A percentile compares a stretch with the other conserved stretches of the same genome.
Evolutionary conservation across 768 basidiomycete species (phyloP).

Genomic region (Lentinus brumalis): DNA sequence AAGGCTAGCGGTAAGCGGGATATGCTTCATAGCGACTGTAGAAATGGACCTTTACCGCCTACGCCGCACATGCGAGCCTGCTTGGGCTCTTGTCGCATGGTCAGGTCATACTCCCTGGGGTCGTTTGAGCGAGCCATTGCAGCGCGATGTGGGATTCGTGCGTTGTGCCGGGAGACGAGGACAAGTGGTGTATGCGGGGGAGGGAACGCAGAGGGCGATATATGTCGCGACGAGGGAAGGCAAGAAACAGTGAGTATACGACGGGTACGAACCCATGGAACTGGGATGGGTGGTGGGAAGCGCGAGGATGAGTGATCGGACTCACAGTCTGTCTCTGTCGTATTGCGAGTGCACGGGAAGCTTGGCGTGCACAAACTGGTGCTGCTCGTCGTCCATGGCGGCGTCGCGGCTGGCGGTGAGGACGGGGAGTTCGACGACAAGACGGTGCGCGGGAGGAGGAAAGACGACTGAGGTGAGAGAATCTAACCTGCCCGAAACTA

Average conservation of each 20-base stretch:
- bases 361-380: slow-evolving; percentile 28
- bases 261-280: slow-evolving; percentile 21
- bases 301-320: slow-evolving; percentile 15
- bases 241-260: slow-evolving; percentile 17
- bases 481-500: slow-evolving; percentile 5
- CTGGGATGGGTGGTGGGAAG: slow-evolving; percentile 20
- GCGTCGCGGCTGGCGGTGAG: slow-evolving; percentile 6
- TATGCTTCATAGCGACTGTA: slow-evolving; percentile 2
- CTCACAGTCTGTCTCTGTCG: slow-evolving; percentile 43
- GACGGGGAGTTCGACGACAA: background rate
- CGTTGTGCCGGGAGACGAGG: background rate
- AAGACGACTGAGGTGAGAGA: slow-evolving; percentile 7
- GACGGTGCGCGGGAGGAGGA: background rate
- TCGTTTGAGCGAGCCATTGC: slow-evolving; percentile 25
- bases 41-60: slow-evolving; percentile 66
- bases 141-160: background rate
- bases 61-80: slow-evolving; percentile 91
- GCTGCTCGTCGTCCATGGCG: slow-evolving; percentile 27
- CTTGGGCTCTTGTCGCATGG: slow-evolving; percentile 88
- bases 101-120: slow-evolving; percentile 80
- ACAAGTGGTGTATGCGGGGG: slow-evolving; percentile 15
- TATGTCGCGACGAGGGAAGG: slow-evolving; percentile 14
- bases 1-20: slow-evolving; percentile 4
- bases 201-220: slow-evolving; percentile 18
- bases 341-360: slow-evolving; percentile 27